Conservation (phyloP, 2,329 filamentous ascomycete species). For the Fusarium denticulatum region DNA sequence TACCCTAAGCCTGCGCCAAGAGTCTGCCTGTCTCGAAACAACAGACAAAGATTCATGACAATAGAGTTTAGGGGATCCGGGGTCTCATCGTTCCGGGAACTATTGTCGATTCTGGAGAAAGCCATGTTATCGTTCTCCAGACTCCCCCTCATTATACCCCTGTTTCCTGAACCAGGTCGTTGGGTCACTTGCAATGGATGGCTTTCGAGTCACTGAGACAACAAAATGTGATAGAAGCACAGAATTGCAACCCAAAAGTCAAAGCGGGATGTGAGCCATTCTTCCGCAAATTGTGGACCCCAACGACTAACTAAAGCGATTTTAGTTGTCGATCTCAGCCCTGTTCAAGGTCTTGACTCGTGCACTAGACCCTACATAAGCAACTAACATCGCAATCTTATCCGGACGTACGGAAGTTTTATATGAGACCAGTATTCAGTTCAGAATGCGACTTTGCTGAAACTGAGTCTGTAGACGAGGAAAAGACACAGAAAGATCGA, state of each 20-base stretch:
- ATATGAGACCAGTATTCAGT: background rate
- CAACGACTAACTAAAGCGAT: background rate
- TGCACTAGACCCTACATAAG: background rate
- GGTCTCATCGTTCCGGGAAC: background rate
- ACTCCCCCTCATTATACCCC: background rate
- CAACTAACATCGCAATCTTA: background rate
- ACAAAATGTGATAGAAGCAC: background rate
- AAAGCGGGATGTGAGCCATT: background rate
- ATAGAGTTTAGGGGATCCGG: background rate
- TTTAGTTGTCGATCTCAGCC: slow-evolving; percentile 13
- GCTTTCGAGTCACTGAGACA: background rate
- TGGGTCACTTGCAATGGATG: background rate
- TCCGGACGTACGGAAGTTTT: background rate
- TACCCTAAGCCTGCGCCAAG: background rate
- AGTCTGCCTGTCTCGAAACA: background rate
- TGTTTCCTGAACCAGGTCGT: background rate
- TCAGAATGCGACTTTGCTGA: background rate
- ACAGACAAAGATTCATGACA: background rate
- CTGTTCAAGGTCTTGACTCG: slow-evolving; percentile 5
- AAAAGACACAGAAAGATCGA: background rate
- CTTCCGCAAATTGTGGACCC: background rate
- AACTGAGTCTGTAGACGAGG: background rate
- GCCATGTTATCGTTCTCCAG: background rate
- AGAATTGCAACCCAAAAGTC: background rate
- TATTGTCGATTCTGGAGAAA: background rate